Percentiles rank a stretch among this genome's conserved stretches.
Evolutionary conservation across 805 yeast genomes (phyloP).

Genomic region (Wickerhamomyces strasburgensis): DNA sequence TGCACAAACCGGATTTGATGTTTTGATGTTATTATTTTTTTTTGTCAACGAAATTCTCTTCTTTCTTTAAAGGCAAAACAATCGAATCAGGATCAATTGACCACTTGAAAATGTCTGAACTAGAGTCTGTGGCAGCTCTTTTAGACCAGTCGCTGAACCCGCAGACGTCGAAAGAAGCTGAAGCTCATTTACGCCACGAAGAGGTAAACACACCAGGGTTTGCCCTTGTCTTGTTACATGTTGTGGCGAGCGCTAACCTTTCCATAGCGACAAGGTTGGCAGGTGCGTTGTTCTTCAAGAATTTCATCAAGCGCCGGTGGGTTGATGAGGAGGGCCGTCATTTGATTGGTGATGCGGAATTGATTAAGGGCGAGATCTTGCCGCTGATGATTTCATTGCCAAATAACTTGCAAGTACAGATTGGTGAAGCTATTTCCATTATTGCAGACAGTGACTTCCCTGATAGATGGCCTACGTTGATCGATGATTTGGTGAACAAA

Average conservation of each 20-base stretch:
- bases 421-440: slow-evolving; percentile 88
- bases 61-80: too few species aligned
- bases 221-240: slow-evolving; percentile 66
- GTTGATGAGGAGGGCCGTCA: slow-evolving; percentile 85
- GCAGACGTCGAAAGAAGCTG: slow-evolving; percentile 61
- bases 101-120: slow-evolving; percentile 35
- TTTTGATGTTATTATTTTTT: too few species aligned
- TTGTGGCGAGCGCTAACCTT: slow-evolving; percentile 60
- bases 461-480: slow-evolving; percentile 73
- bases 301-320: slow-evolving; percentile 81
- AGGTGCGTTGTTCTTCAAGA: slow-evolving; percentile 86
- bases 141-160: slow-evolving; percentile 65
- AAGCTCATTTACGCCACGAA: slow-evolving; percentile 51
- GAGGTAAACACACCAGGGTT: slow-evolving; percentile 67
- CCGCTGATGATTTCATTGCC: slow-evolving; percentile 85
- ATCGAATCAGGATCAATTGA: background rate
- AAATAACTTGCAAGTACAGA: slow-evolving; percentile 76
- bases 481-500: slow-evolving; percentile 67
- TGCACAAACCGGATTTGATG: too few species aligned
- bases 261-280: slow-evolving; percentile 67
- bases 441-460: slow-evolving; percentile 98
- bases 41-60: too few species aligned
- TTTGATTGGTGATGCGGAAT: slow-evolving; percentile 60
- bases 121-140: slow-evolving; percentile 48
- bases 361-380: slow-evolving; percentile 73